Base-by-base conservation (phyloP, 257 asterid species). In the Orobanche coerulescens region DNA sequence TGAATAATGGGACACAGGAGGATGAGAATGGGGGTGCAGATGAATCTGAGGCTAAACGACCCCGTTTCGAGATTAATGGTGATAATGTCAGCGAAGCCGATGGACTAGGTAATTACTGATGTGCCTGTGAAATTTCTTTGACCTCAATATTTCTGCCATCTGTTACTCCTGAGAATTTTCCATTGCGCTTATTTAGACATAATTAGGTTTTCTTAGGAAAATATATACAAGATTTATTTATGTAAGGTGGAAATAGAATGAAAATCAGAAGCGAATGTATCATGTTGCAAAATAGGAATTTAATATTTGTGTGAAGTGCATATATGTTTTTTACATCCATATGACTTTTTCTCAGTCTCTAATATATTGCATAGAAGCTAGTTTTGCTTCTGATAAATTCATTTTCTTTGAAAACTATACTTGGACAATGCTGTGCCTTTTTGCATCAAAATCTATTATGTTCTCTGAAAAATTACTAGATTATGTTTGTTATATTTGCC, bases 41-140 rank as follows among this genome's bases (percentile, higher is more conserved):
- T 67, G 94, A 70, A 73, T 78, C 88, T 5, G 95, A 86, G 57
- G 56, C 81, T 7, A 93, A 93, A 56, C 94, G 97, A 40, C 91
- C 87, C 28, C 96, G 95, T 39, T 49, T 88, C 34, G 95, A 82
- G 78, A 78, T 71, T 69, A 78, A 74, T 61, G 78, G 73, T n/a
- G 76, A 59, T 47, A 46, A 58, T 70, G 72, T 63, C 52, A 65
- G 25, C 36, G 81, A 77, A 22, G 53, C 73, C 14, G 79, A 72
- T 13, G 84, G 19, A 15, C 67, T 22, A 24, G 94, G 94, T 85
- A 48, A 76, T 59, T 62, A 14, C 62, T 44, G 22, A 4, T 28
- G 12, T 64, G 33, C 20, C 46, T 10, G 25, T 0, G 9, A 4
- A n/a, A 42, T 42, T 13, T 42, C 56, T 19, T 20, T 22, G 11